Evolutionary conservation across 345 rosid species (phyloP), one percentile per base, ranked within the genome.

Genomic region (Salix exigua): DNA sequence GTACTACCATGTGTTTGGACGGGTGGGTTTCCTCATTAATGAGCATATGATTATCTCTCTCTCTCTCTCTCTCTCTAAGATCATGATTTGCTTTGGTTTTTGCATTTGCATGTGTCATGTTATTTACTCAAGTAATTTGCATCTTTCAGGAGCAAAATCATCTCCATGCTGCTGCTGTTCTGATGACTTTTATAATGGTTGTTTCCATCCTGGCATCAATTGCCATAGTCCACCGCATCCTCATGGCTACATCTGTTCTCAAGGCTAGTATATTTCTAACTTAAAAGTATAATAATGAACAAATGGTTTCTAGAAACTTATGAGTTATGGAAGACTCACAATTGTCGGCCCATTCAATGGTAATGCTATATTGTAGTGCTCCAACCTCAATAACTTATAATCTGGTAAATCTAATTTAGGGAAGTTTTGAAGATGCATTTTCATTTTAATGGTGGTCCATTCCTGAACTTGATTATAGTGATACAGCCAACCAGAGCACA

Each of bases 241-340:
- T 93, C 31, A 89, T 91, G 99, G 99, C 96, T 37, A 88, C 99
- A 40, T 93, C 98, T 77, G 97, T 96, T 61, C 97, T 96, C 84
- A 93, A 93, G 96, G 99, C 79, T 75, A 89, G 88, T 86, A 64
- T 68, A 65, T 75, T 38, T 79, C 76, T 68, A 30, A 19, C 55
- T 48, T 25, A 60, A 58, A 44, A 18, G 18, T 66, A 46, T 7
- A 44, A 53, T 7, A 62, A 35, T 1, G 40, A 72, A 44, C 26
- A 44, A 37, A 26, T 48, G 19, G 31, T 48, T 19, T 25, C 7
- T 50, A 23, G 38, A 53, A 58, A 48, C 76, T 46, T 46, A 46
- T 3, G 50, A 46, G 18, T 10, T 19, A 5, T 70, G 3, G n/a
- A 11, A 16, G 38, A 48, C 53, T 40, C 17, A 26, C n/a, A 65